Evolutionary conservation across 2,329 filamentous ascomycete genomes (phyloP), one percentile per base, ranked within the genome.

Genomic region (Exophiala sp.): DNA sequence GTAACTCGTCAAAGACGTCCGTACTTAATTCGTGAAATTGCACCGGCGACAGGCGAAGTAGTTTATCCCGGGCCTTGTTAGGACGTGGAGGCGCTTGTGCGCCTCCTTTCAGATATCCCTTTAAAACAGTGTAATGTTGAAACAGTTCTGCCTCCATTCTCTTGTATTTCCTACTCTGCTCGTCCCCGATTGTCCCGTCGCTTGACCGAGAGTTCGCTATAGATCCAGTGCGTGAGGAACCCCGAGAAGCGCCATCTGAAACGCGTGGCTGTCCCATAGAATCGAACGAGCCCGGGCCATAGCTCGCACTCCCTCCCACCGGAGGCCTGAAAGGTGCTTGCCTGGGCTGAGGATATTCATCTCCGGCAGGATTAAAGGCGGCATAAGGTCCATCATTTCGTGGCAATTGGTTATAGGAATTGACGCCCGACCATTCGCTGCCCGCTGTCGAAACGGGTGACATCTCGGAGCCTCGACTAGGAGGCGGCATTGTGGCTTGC

Each of bases 1-100:
- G 77, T 58, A 97, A 76, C 71, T 98, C 93, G 69, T 98, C 93
- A 70, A 86, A 97, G 34, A 98, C 91, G 70, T 98, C 93, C 50
- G 91, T 97, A 70, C 90, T 96, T 56, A 98, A 78, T 71, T 98
- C 93, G 69, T 95, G 88, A 68, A 98, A 97, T 68, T 98, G 93
- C 22, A 95, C 88, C 1, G 85, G 76, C 1, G 90, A 95, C 44
- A 98, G 78, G 52, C 91, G 82, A 53, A 96, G 77, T 50, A 97
- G 77, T 75, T 98, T 98, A 70, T 97, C 93, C 63, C 90, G 84
- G 48, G 93, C 93, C 69, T 90, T 85, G 70, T 94, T 95, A 22
- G 88, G 83, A 41, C 60, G 56, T 14, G 60, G 57, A 22, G 58
- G 57, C 19, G 47, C 52, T 40, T 58, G 53, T 29, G 47, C 41